A percentile compares a stretch with the other conserved stretches of the same genome.
These are phyloP conservation scores for Aquilaria malaccensis DNA, from an alignment of 345 rosid genomes.

Conservation along the genomic window DNA sequence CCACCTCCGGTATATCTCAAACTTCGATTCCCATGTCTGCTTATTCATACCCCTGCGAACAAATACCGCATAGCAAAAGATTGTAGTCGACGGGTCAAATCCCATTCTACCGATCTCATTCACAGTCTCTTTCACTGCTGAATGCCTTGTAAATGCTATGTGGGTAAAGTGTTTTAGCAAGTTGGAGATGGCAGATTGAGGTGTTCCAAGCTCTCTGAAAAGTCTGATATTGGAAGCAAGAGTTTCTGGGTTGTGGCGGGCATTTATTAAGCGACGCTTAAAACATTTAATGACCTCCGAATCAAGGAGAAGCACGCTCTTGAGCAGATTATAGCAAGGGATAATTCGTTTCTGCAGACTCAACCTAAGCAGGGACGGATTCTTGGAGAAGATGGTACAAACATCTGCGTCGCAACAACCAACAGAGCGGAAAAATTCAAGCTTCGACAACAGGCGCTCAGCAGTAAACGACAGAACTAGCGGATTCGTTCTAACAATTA, in stretches of 20 bases:
- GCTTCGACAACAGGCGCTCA: slow-evolving; percentile 3
- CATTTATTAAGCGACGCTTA: too few species aligned
- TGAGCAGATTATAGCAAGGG: slow-evolving; percentile 4
- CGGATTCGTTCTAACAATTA: neutral
- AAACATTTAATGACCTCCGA: neutral
- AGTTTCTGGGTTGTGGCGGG: too few species aligned
- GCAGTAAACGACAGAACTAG: neutral
- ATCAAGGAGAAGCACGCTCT: neutral
- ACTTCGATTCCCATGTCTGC: slow-evolving; percentile 13
- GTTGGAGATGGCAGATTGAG: too few species aligned
- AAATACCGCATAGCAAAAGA: slow-evolving; percentile 22
- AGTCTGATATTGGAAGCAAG: too few species aligned
- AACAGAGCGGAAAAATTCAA: slow-evolving; percentile 4
- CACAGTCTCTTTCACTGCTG: neutral
- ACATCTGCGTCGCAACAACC: slow-evolving; percentile 3
- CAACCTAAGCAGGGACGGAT: neutral
- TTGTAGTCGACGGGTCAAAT: slow-evolving; percentile 21
- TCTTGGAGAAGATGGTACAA: neutral
- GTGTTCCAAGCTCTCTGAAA: too few species aligned
- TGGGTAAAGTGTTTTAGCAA: too few species aligned
- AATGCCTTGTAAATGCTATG: too few species aligned
- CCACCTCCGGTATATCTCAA: slow-evolving; percentile 15
- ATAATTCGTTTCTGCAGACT: slow-evolving; percentile 7
- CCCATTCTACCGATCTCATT: slow-evolving; percentile 20
- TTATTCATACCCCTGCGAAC: slow-evolving; percentile 5